phyloP scores from a whole-genome alignment of 495 filamentous ascomycete genomes.

The Neurospora sp. region DNA sequence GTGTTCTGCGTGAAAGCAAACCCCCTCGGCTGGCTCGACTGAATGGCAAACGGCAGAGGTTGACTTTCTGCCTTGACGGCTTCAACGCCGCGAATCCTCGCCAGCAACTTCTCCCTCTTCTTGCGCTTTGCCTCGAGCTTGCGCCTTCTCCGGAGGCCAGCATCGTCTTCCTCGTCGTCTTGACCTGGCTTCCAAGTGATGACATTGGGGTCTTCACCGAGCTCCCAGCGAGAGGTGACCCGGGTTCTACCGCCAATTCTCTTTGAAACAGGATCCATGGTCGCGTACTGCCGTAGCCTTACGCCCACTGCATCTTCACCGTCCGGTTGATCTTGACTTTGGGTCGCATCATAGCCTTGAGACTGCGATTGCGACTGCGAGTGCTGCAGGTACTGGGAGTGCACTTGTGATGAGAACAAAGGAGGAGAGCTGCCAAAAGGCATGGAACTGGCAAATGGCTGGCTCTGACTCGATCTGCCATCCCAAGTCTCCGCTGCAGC shows the following conservation, averaged over 20 bases:
- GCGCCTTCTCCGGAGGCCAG: conserved; percentile 1
- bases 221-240: conserved; percentile 11
- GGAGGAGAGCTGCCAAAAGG: conserved; percentile 13
- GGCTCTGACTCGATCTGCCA: neutral
- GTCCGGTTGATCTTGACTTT: neutral
- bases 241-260: neutral
- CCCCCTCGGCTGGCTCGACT: conserved; percentile 1
- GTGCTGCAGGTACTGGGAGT: neutral
- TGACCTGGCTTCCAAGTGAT: conserved; percentile 10
- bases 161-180: conserved; percentile 8
- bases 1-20: neutral
- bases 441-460: conserved; percentile 2
- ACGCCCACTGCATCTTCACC: conserved; percentile 7
- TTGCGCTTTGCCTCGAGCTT: conserved; percentile 8
- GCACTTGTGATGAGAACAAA: conserved; percentile 2
- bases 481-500: neutral
- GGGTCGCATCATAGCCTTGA: neutral
- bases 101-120: conserved; percentile 10
- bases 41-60: neutral
- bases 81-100: conserved; percentile 4
- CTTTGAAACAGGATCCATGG: conserved; percentile 3
- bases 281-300: conserved; percentile 15
- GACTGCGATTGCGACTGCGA: neutral
- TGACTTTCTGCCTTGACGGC: neutral
- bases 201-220: conserved; percentile 11